Base-by-base conservation (phyloP, 140 eudicot genomes). In the Cichorium intybus region DNA sequence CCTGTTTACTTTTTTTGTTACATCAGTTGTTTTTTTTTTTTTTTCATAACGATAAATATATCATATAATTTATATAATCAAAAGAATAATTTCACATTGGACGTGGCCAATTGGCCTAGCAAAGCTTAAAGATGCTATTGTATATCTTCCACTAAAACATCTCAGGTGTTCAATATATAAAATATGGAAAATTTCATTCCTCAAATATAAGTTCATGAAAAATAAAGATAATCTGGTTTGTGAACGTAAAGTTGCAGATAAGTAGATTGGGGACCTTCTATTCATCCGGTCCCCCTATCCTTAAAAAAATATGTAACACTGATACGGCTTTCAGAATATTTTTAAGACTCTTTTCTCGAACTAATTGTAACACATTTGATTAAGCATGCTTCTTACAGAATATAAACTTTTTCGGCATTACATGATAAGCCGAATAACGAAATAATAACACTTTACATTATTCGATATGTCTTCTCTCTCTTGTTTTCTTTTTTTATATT, bases 321-420 rank as follows among this genome's bases (percentile, higher is more conserved):
- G 49, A 20, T 48, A 2, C 0, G 16, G 16, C 49, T 47, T 39
- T 35, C 24, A 48, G 35, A 15, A 58, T 34, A 58, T 57, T 66
- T 58, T 74, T 15, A 58, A 65, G 50, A 4, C 8, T 24, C 0
- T 65, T 49, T 48, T 56, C 69, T 74, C 45, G 63, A 50, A 37
- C n/a, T 9, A 37, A 37, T 58, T 50, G 74, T 37, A 6, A 17
- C 69, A 66, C 55, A 57, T 56, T 56, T 20, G 33, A 24, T 23
- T 18, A 28, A 56, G 73, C 79, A 56, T 74, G 79, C 69, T 58
- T 37, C 57, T 51, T 74, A 35, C 20, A 15, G 51, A 74, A 66
- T 58, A 57, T 66, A 15, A 56, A 6, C 74, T 74, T 74, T 66
- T 57, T 24, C 15, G 29, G 14, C 29, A 66, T 54, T 52, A 43